Conservation (phyloP, 768 basidiomycete species). For the Rhizopogon vesiculosus region DNA sequence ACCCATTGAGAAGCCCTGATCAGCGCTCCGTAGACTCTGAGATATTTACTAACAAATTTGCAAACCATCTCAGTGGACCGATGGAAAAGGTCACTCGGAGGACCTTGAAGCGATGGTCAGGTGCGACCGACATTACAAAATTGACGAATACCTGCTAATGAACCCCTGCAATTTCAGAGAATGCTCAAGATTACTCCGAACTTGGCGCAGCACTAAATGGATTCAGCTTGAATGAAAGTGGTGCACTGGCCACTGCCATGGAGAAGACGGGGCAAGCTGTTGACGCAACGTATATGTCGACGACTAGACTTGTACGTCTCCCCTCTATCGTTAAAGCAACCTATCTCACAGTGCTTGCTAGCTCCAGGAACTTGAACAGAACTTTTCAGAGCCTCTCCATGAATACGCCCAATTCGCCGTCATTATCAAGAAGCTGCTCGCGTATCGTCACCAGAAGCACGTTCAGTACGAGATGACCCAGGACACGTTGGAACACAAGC, state of each 20-base stretch:
- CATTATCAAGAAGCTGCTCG: conserved; percentile 92
- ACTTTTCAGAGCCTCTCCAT: conserved; percentile 93
- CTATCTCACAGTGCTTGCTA: conserved; percentile 23
- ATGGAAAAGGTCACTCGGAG: conserved; percentile 97
- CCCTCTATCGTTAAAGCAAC: not conserved
- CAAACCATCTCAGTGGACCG: conserved; percentile 82
- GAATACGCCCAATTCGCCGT: conserved; percentile 93
- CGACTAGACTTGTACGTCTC: conserved; percentile 72
- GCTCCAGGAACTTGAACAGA: conserved; percentile 93
- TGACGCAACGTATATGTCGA: conserved; percentile 90
- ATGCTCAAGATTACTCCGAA: conserved; percentile 83
- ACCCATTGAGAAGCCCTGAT: conserved; percentile 89
- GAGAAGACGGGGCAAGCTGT: conserved; percentile 98
- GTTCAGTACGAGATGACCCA: conserved; percentile 98
- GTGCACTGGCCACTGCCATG: conserved; percentile 71
- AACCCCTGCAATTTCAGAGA: conserved; percentile 41
- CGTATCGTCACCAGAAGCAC: conserved; percentile 96
- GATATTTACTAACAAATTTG: conserved; percentile 93
- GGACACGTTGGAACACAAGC: conserved; percentile 80
- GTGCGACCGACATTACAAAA: conserved; percentile 35
- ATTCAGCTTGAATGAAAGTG: conserved; percentile 84
- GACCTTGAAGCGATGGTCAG: conserved; percentile 91
- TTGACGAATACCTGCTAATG: conserved; percentile 4
- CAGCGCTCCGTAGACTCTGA: conserved; percentile 96
- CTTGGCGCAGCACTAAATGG: conserved; percentile 90